These are phyloP conservation scores for Barbatosphaeria neglecta DNA, from an alignment of 495 filamentous ascomycete species.

Conservation along the genomic window DNA sequence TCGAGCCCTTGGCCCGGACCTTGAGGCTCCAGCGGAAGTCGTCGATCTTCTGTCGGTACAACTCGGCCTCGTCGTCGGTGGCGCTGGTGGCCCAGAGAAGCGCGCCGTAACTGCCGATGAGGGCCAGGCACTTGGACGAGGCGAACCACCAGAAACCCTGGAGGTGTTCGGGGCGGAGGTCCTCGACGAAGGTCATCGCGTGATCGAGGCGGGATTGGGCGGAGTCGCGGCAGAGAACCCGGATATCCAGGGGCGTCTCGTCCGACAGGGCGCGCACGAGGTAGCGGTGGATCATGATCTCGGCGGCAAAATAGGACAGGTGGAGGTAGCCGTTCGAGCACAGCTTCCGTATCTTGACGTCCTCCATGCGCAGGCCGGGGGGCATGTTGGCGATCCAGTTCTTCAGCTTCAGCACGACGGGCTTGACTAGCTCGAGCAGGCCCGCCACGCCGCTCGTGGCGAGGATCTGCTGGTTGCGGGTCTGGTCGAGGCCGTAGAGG, in stretches of 20 bases:
- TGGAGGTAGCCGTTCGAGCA: slow-evolving; percentile 48
- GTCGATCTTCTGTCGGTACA: slow-evolving; percentile 56
- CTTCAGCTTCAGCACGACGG: slow-evolving; percentile 49
- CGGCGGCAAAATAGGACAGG: slow-evolving; percentile 54
- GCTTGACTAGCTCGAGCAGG: slow-evolving; percentile 49
- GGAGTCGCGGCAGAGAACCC: slow-evolving; percentile 67
- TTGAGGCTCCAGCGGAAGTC: slow-evolving; percentile 68
- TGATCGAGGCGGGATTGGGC: slow-evolving; percentile 47
- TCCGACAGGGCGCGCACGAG: slow-evolving; percentile 44
- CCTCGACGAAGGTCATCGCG: slow-evolving; percentile 46
- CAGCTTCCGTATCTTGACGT: slow-evolving; percentile 17
- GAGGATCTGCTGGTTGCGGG: slow-evolving; percentile 5
- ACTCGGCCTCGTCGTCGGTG: slow-evolving; percentile 62
- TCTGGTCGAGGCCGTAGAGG: slow-evolving; percentile 33
- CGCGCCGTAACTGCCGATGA: slow-evolving; percentile 49
- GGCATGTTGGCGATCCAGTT: slow-evolving; percentile 50
- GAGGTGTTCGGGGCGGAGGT: slow-evolving; percentile 44
- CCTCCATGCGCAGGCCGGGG: slow-evolving; percentile 40
- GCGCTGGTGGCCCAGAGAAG: slow-evolving; percentile 59
- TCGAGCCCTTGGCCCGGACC: slow-evolving; percentile 13
- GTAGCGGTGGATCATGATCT: slow-evolving; percentile 54
- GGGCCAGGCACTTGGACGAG: slow-evolving; percentile 47
- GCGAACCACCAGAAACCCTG: slow-evolving; percentile 55
- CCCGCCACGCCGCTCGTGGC: slow-evolving; percentile 18
- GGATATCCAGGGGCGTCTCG: slow-evolving; percentile 35